phyloP scores from a whole-genome alignment of 352 stramenopile genomes.

The Phytophthora nicotianae region DNA sequence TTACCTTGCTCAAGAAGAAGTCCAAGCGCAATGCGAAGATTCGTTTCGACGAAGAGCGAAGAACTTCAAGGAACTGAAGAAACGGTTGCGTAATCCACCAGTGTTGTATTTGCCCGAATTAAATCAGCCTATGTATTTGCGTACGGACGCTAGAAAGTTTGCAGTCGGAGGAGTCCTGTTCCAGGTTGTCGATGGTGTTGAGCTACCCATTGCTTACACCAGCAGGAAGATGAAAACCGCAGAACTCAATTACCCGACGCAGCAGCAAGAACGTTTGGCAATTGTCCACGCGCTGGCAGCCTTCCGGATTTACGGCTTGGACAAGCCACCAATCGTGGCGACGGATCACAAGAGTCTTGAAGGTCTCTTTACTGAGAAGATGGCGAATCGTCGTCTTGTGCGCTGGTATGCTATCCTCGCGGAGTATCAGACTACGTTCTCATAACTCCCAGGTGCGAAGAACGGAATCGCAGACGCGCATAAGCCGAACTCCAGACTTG shows the following conservation, averaged over 20 bases:
- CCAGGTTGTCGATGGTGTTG: not conserved
- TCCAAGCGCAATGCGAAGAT: conserved; percentile 1
- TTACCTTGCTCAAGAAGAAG: conserved; percentile 1
- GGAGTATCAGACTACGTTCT: conserved; percentile 12
- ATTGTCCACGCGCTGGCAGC: conserved; percentile 4
- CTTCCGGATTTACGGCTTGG: not conserved
- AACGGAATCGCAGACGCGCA: no score
- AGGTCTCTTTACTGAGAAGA: conserved; percentile 14
- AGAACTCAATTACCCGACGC: conserved; percentile 18
- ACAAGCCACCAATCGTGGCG: no score
- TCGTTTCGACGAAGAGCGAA: not conserved
- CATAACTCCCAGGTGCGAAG: no score
- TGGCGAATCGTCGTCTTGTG: conserved; percentile 2
- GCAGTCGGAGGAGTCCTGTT: conserved; percentile 1
- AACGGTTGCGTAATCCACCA: not conserved
- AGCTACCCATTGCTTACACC: not conserved
- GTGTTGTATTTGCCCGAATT: conserved; percentile 7
- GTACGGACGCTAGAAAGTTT: conserved; percentile 15
- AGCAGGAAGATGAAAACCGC: conserved; percentile 26
- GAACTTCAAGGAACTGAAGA: not conserved
- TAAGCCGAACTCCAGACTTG: no score
- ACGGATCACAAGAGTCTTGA: conserved; percentile 22
- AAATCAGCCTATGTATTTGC: not conserved
- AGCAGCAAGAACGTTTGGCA: conserved; percentile 9
- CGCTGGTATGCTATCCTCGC: conserved; percentile 14